Conservation (phyloP, 768 basidiomycete species). For the Boletus tylopilopsis region DNA sequence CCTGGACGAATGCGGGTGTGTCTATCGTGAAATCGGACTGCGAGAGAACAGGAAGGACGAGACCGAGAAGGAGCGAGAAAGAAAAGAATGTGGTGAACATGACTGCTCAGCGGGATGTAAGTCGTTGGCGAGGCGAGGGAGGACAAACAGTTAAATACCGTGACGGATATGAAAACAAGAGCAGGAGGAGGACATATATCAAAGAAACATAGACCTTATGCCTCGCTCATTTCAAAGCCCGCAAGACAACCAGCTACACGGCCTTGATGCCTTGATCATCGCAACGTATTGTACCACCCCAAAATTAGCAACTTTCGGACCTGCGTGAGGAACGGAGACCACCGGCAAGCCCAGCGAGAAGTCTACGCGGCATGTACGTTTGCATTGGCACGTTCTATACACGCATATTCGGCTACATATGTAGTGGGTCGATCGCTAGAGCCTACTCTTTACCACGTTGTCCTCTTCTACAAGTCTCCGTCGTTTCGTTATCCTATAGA, state of each 20-base stretch:
- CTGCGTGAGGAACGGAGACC: no score
- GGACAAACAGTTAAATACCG: conserved; percentile 17
- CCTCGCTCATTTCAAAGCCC: conserved; percentile 19
- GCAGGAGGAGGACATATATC: not conserved
- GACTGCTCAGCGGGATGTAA: conserved; percentile 21
- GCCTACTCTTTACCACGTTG: conserved; percentile 26
- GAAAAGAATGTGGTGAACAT: conserved; percentile 84
- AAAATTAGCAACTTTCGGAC: no score
- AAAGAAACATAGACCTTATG: conserved; percentile 5
- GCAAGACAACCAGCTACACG: conserved; percentile 7
- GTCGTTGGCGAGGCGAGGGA: not conserved
- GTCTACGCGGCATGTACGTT: no score
- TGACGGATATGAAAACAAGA: conserved; percentile 14
- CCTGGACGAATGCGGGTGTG: conserved; percentile 54
- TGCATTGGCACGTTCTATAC: not conserved
- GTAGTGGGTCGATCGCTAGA: conserved; percentile 12
- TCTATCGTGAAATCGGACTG: conserved; percentile 43
- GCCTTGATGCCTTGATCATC: no score
- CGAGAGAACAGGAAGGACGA: conserved; percentile 50
- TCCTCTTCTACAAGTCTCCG: conserved; percentile 28
- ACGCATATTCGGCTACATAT: not conserved
- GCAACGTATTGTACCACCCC: no score
- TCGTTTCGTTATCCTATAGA: conserved; percentile 29
- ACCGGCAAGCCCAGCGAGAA: no score
- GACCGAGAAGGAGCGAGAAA: conserved; percentile 59